Conservation (phyloP, 1,284 basidiomycete species). For the Neonothopanus nambi region DNA sequence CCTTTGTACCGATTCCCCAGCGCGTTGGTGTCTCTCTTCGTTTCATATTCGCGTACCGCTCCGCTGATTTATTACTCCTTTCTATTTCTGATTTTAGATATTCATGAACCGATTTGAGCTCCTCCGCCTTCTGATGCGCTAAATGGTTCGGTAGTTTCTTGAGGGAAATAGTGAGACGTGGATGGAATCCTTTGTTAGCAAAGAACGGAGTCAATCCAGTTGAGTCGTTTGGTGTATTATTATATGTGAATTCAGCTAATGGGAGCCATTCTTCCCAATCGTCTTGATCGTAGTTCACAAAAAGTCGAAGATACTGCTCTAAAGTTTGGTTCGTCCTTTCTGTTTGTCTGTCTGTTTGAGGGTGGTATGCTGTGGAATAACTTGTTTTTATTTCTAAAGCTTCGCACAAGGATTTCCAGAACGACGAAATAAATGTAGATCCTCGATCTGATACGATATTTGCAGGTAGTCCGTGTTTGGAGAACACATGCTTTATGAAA, state of each 20-base stretch:
- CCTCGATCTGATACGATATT: too few relatives aligned
- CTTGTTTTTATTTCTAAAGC: not conserved
- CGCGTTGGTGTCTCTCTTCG: not conserved
- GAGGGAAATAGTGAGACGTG: not conserved
- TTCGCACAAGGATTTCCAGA: conserved; percentile 5
- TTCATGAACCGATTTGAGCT: not conserved
- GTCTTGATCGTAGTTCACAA: conserved; percentile 9
- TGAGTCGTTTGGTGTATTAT: conserved; percentile 2
- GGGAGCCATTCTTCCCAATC: conserved; percentile 8
- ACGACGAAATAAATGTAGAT: conserved; percentile 8
- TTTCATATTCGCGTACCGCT: not conserved
- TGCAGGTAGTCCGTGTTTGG: conserved; percentile 14
- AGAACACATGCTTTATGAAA: conserved; percentile 9
- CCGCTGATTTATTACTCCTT: not conserved
- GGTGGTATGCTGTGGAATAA: conserved; percentile 10
- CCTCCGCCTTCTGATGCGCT: too few relatives aligned
- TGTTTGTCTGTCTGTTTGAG: conserved; percentile 10
- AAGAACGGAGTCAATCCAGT: conserved; percentile 7
- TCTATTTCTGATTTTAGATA: not conserved
- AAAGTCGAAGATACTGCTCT: conserved; percentile 7
- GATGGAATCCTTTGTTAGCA: conserved; percentile 7
- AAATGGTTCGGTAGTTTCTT: not conserved
- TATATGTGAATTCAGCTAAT: conserved; percentile 8
- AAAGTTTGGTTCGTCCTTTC: conserved; percentile 5
- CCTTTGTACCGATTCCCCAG: conserved; percentile 3